Evolutionary conservation across 345 rosid species (phyloP), one percentile per base, ranked within the genome.

Genomic region (Euphorbia peplus): DNA sequence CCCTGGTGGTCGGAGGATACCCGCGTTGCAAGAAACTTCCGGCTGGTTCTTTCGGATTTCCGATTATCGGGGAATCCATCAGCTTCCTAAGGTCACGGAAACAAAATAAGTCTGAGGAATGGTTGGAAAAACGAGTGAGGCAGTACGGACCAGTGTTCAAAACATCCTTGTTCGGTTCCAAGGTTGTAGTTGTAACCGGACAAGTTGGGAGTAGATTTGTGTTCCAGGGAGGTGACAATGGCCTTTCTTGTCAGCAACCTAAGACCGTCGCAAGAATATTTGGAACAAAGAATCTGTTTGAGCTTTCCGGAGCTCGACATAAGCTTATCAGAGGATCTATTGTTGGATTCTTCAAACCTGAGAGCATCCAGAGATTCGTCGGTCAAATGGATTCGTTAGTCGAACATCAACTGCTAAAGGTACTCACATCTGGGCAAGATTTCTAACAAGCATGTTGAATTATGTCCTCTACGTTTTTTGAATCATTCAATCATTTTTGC

Each of bases 11-110:
- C 18, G 51, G 42, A 1, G 51, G 25, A 64, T 28, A 0, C 24
- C 28, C 39, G 11, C 5, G n/a, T 16, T 4, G 29, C 19, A 70
- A 41, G 58, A 68, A 75, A 21, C 67, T 75, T 42, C 75, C 78
- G 7, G 73, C 77, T 8, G 75, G 73, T n/a, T 53, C 61, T 5
- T 37, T 75, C 2, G 83, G 77, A 13, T 65, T 72, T 13, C 77
- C 83, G 14, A 18, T 79, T 3, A 35, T 66, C 1, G 78, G 83
- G 26, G 83, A 80, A 41, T 54, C 83, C 2, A 5, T 80, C n/a
- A 66, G 78, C 68, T 73, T 80, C 32, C 4, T 57, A 0, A 42
- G 28, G 48, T 63, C 83, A 24, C 67, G 62, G 5, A 76, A 60
- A 25, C 28, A 66, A 47, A 44, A 73, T 47, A 73, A 11, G 46